phyloP scores from a whole-genome alignment of 2,329 filamentous ascomycete species.

The Sarocladiaceae sp. region DNA sequence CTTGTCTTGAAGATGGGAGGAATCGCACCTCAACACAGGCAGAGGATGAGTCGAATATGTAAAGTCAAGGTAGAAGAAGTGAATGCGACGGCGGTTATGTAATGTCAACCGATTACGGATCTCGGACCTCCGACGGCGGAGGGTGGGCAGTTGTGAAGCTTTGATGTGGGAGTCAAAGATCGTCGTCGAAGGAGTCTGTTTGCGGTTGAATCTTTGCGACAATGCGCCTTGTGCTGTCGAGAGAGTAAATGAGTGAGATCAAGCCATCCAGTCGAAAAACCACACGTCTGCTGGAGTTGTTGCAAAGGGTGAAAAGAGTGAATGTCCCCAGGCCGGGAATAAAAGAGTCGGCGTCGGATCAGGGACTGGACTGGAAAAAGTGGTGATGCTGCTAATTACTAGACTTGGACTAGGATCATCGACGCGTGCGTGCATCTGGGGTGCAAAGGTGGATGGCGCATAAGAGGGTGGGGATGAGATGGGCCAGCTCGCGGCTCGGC shows the following conservation, averaged over 20 bases:
- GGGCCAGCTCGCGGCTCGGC: conserved; percentile 8
- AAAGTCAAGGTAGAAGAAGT: not conserved
- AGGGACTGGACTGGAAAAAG: not conserved
- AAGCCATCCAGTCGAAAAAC: no score
- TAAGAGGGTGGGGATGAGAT: no score
- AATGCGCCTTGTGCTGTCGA: no score
- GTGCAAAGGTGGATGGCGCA: not conserved
- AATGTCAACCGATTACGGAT: not conserved
- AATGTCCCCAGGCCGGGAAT: no score
- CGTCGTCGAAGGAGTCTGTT: no score
- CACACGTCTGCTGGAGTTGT: no score
- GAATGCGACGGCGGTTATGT: not conserved
- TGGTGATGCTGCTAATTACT: not conserved
- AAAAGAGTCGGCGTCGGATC: no score
- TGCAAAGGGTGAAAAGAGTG: not conserved
- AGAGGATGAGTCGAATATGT: not conserved
- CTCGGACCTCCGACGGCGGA: not conserved
- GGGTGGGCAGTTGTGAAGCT: not conserved
- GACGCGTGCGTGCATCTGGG: not conserved
- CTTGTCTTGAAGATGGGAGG: no score
- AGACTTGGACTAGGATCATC: not conserved
- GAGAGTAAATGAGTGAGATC: no score
- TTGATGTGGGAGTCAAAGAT: not conserved
- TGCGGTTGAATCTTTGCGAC: no score
- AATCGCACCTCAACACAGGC: no score